These are phyloP conservation scores for Malassezia globosa DNA, from an alignment of 1,284 basidiomycete genomes.

Conservation along the genomic window DNA sequence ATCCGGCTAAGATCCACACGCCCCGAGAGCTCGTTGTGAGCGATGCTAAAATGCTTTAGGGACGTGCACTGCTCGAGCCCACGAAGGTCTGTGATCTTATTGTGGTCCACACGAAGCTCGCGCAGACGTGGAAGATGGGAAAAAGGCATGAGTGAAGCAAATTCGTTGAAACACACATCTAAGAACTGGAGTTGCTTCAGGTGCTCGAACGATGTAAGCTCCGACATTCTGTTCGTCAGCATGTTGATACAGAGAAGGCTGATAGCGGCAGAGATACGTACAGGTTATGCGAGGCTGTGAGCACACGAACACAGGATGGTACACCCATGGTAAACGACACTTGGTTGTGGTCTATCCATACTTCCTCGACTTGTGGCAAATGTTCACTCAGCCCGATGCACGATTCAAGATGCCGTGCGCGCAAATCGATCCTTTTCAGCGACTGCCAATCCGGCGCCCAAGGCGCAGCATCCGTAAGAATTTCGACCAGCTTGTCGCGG, in stretches of 20 bases:
- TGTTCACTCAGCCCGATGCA: constrained; percentile 87
- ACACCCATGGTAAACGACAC: constrained; percentile 37
- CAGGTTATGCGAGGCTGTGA: constrained; percentile 27
- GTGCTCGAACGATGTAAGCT: constrained; percentile 77
- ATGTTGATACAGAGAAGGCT: too few relatives aligned
- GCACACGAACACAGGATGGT: constrained; percentile 26
- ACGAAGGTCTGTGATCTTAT: constrained; percentile 63
- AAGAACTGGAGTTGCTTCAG: constrained; percentile 72
- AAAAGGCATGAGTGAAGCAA: constrained; percentile 55
- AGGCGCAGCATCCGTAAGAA: constrained; percentile 87
- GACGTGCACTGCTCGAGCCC: constrained; percentile 57
- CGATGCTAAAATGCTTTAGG: constrained; percentile 69
- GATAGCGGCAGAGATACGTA: constrained; percentile 1
- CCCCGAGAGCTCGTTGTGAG: constrained; percentile 61
- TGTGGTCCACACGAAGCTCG: constrained; percentile 76
- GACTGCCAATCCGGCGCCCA: constrained; percentile 91
- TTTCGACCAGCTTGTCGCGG: constrained; percentile 75
- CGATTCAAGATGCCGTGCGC: constrained; percentile 68
- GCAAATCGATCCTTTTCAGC: constrained; percentile 65
- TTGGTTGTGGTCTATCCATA: constrained; percentile 55
- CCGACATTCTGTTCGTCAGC: constrained; percentile 57
- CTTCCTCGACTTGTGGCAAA: constrained; percentile 67
- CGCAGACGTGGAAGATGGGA: constrained; percentile 56
- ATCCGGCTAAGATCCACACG: constrained; percentile 51
- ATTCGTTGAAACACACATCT: constrained; percentile 78